Conservation (phyloP, 208 protist genomes). For the Acanthamoeba quina region DNA sequence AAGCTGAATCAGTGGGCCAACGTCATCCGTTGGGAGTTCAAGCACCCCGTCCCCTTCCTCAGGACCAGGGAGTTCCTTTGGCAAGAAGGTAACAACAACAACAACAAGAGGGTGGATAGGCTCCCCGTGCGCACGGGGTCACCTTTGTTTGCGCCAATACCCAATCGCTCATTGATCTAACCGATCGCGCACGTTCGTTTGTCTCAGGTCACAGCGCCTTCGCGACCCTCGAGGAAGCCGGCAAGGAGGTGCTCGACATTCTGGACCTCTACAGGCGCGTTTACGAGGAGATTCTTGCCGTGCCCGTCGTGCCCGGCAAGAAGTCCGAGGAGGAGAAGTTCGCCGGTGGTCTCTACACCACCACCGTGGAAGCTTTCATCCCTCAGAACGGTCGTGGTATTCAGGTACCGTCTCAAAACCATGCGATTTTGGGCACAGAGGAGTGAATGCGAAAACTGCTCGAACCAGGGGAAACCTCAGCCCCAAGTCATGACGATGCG, state of each 20-base stretch:
- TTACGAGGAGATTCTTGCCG: constrained; percentile 98
- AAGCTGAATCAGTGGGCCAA: constrained; percentile 98
- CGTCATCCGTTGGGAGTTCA: constrained; percentile 99
- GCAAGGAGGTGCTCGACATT: constrained; percentile 95
- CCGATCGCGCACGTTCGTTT: not conserved
- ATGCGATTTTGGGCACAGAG: not conserved
- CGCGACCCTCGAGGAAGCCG: constrained; percentile 95
- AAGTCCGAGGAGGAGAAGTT: constrained; percentile 99
- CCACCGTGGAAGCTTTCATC: constrained; percentile 98
- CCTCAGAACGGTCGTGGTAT: constrained; percentile 96
- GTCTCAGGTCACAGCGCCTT: constrained; percentile 93
- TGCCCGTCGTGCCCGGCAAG: constrained; percentile 96
- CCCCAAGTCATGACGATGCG: no score
- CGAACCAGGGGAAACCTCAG: no score
- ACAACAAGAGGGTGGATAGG: not conserved
- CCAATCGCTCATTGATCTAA: no score
- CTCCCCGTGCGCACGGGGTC: no score
- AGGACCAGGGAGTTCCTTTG: constrained; percentile 99
- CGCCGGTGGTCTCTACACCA: constrained; percentile 98
- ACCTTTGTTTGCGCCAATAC: no score
- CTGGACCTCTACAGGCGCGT: constrained; percentile 96
- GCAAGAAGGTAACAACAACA: constrained; percentile 97
- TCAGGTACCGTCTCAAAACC: constrained; percentile 88
- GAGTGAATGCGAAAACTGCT: no score
- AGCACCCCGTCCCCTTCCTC: constrained; percentile 99